Base-by-base conservation (phyloP, 768 basidiomycete species). In the Hydnum rufescens region DNA sequence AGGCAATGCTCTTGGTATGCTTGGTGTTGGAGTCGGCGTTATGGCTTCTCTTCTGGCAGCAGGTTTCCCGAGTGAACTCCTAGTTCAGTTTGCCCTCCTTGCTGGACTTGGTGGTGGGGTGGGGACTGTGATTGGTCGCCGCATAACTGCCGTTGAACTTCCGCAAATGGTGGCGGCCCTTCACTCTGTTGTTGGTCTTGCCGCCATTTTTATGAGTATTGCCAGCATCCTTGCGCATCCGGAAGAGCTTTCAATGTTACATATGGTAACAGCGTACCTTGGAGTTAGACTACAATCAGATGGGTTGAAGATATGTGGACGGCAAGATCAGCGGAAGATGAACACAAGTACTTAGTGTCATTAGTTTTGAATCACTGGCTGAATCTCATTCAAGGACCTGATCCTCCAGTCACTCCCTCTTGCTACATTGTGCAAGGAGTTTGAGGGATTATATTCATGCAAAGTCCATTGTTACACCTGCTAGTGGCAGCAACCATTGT, bases 171-270 rank as follows among this genome's bases (percentile, higher is more conserved):
- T 78, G 28, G 74, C 66, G n/a, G 78, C 86, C 51, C 67, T 90
- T 53, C 87, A 90, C 61, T 85, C 82, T 31, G 87, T 90, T 29
- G 87, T 90, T 50, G 87, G 87, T 64, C 74, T 90, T 28, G 87
- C 87, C 2, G 87, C 87, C 0, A 86, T 90, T 18, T 67, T 90
- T 59, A 90, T 87, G 16, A 83, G 80, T 51, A 80, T 88, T 36
- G 87, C 68, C 8, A 86, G 82, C 60, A 86, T 89, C 6, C 67
- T 90, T 19, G 73, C 76, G 5, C 44, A 47, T 28, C 34, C 51
- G 4, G 67, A 72, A 3, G 85, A 89, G 62, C 66, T 79, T 23
- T 72, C 80, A 3, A 78, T 69, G 5, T 67, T 90, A 39, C 87
- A 90, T 63, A 70, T 82, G 49, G 76, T 85, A 30, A 83, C 85